A percentile compares a stretch with the other conserved stretches of the same genome.
Conservation (phyloP, 2,329 filamentous ascomycete genomes). For the Paecilomyces variotii region DNA sequence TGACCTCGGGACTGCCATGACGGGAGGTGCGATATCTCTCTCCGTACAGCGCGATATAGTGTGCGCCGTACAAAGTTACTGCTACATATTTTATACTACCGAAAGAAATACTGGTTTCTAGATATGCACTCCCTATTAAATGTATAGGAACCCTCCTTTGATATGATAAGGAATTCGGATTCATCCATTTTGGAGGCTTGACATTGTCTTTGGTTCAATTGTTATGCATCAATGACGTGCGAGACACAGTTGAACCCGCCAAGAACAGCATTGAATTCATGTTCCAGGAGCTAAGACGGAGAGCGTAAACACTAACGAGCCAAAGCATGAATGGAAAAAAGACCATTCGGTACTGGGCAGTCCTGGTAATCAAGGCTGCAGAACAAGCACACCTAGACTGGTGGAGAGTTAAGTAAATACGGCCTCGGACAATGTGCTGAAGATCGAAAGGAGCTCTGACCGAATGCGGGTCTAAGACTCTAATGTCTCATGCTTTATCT, state of each 20-base stretch:
- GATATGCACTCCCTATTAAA: no score
- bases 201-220: no score
- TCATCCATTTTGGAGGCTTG: neutral
- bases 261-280: neutral
- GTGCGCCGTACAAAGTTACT: no score
- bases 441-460: neutral
- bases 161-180: no score
- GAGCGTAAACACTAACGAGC: neutral
- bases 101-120: no score
- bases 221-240: no score
- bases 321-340: neutral
- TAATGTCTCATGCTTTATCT: neutral
- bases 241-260: neutral
- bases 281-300: neutral
- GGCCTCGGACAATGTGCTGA: neutral
- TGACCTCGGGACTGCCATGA: no score
- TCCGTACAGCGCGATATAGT: no score
- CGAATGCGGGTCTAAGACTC: neutral
- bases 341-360: neutral
- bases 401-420: neutral
- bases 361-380: neutral
- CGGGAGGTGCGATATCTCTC: no score
- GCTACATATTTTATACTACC: no score
- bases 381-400: no score
- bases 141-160: no score